phyloP scores from a whole-genome alignment of 225 moss, liverwort and hornwort genomes.

The Polytrichum formosum region DNA sequence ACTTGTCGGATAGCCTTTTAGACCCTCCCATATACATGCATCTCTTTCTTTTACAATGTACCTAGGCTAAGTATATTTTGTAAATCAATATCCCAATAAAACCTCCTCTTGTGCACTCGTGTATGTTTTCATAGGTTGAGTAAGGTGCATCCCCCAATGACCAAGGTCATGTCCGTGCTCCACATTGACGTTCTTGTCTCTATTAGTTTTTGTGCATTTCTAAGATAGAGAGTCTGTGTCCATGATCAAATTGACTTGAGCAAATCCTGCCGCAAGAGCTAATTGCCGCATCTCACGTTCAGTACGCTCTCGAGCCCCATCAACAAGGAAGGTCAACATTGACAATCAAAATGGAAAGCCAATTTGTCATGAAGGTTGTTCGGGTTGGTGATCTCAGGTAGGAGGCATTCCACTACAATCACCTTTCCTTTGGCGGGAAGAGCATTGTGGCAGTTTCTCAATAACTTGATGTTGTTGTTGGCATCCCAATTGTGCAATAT shows the following conservation, averaged over 20 bases:
- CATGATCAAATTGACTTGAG: not conserved
- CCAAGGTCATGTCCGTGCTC: no score
- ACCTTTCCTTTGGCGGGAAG: constrained; percentile 24
- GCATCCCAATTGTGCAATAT: constrained; percentile 37
- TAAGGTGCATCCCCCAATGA: no score
- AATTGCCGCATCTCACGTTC: constrained; percentile 1
- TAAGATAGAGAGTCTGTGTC: not conserved
- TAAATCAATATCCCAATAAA: no score
- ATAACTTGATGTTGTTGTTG: constrained; percentile 11
- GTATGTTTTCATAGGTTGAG: no score
- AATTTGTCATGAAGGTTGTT: not conserved
- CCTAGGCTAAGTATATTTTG: no score
- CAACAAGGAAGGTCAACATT: not conserved
- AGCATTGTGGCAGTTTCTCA: constrained; percentile 24
- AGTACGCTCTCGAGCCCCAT: not conserved
- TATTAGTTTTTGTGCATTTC: not conserved
- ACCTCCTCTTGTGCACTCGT: no score
- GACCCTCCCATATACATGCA: no score
- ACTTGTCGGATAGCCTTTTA: no score
- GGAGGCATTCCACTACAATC: constrained; percentile 18
- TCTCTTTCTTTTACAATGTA: no score
- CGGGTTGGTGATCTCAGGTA: not conserved
- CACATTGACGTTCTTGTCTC: no score
- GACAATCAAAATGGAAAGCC: not conserved
- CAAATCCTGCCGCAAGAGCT: not conserved